Base-by-base conservation (phyloP, 148 eudicot species). In the Dysphania ambrosioides region DNA sequence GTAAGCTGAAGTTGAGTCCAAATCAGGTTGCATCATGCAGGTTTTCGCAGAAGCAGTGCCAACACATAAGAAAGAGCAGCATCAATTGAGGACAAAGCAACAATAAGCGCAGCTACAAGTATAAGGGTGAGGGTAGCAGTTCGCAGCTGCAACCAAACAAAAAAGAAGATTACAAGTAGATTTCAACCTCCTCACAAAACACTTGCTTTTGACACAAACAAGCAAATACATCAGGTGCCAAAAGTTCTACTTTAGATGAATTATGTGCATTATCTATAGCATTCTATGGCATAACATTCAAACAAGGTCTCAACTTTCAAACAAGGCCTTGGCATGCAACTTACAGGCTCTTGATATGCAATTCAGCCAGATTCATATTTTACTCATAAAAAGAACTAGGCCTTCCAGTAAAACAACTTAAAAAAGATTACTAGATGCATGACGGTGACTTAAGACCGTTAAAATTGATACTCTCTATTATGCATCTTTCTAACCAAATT, bases 51-150 rank as follows among this genome's bases (percentile, higher is more conserved):
- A 66, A 86, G 53, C 32, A 83, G 58, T 56, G 91, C 84, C 81
- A 91, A 72, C 27, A 91, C 49, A 66, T 78, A 93, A 76, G 84
- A 76, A 47, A 93, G 90, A 72, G 87, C 81, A 30, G 95, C 86
- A 79, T 91, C 98, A 77, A 91, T 85, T 1, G 98, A 86, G 2
- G 97, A 83, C 35, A 93, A 82, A 51, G 94, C 88, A 65, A 93
- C 89, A 36, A 93, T 89, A 23, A 93, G 90, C 77, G 88, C 59
- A 6, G 88, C 93, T 55, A 93, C 91, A 30, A 93, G 87, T 74
- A 89, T 76, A 42, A 93, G 98, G 38, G 97, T 88, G 71, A 93
- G 83, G 15, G 80, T 77, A 63, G 97, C 92, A 8, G 98, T 93
- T 83, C 87, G 86, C 82, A 93, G 83, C 97, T 91, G 91, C 83